Conservation (phyloP, 1,284 basidiomycete genomes). For the Papiliotrema fonsecae region DNA sequence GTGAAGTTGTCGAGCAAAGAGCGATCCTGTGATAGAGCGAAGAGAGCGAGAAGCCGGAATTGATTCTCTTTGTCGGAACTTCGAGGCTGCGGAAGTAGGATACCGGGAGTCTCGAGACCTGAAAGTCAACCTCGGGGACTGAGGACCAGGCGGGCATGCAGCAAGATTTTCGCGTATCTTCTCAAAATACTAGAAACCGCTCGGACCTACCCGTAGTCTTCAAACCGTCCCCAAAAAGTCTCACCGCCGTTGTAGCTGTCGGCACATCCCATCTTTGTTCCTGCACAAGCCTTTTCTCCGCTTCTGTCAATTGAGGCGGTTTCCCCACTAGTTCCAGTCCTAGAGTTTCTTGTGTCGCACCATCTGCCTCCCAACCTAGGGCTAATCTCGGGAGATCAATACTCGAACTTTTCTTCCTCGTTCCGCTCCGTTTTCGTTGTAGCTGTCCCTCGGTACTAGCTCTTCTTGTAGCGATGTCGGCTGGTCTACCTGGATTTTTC, state of each 20-base stretch:
- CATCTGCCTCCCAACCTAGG: conserved; percentile 13
- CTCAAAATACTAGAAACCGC: too few species aligned
- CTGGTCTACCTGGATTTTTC: neutral
- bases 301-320: conserved; percentile 14
- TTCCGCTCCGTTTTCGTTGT: conserved; percentile 4
- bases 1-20: conserved; percentile 21
- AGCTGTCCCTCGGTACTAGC: conserved; percentile 16
- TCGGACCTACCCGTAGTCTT: conserved; percentile 27
- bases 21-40: conserved; percentile 20
- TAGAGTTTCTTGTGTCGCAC: conserved; percentile 3
- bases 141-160: neutral
- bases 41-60: conserved; percentile 25
- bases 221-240: too few species aligned
- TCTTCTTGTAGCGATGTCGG: conserved; percentile 9
- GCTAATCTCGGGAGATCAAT: conserved; percentile 12
- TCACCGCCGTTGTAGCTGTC: too few species aligned
- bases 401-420: neutral
- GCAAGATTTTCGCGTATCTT: too few species aligned
- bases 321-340: conserved; percentile 27
- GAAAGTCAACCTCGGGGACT: neutral
- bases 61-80: conserved; percentile 18
- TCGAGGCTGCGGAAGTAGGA: conserved; percentile 27
- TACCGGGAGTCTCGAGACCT: conserved; percentile 25
- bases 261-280: conserved; percentile 19
- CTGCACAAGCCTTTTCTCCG: conserved; percentile 24